Evolutionary conservation across 768 basidiomycete genomes (phyloP), one percentile per base, ranked within the genome.

Genomic region (Tylopilus felleus): DNA sequence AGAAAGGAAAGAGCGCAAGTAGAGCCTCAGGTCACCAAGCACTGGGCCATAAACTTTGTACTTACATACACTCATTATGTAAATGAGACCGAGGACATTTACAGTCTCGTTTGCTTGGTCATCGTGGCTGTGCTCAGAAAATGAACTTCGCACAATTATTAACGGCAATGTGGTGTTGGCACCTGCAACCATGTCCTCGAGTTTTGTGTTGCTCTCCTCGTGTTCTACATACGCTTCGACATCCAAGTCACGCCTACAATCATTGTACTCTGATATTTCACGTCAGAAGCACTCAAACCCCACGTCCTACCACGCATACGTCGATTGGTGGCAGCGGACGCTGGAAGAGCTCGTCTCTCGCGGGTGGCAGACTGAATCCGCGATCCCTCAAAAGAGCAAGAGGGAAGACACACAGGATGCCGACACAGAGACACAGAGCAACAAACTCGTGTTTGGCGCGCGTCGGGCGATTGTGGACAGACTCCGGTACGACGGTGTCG

Each of bases 231-330:
- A 69, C 14, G 56, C 60, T 13, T 62, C 66, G 10, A 71, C 63
- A 3, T 67, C 72, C 16, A 69, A 62, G 10, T 63, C 79, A 22
- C 83, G 90, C 8, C 75, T 92, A 0, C 84, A 88, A 57, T 83
- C 93, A 0, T 76, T 98, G 8, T 98, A 95, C 71, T 88, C 93
- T 8, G 93, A 95, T 65, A 84, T 95, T 53, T 83, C 89, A 0
- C 77, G 84, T 13, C 92, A 95, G 71, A 90, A 88, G 62, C 75
- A 82, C 45, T 87, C 91, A 1, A 95, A 98, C 68, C 88, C 92
- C 0, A 79, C 86, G 2, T 85, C 90, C 5, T 97, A 86, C 68
- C 72, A 82, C 46, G 82, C 90, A 12, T 90, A 90, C 64, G 74
- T 93, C 28, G 82, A 86, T 50, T 98, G 94, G 94, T 98, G 95